Evolutionary conservation across 2,329 filamentous ascomycete species (phyloP).

Genomic region (Incumbomyces delicatus): DNA sequence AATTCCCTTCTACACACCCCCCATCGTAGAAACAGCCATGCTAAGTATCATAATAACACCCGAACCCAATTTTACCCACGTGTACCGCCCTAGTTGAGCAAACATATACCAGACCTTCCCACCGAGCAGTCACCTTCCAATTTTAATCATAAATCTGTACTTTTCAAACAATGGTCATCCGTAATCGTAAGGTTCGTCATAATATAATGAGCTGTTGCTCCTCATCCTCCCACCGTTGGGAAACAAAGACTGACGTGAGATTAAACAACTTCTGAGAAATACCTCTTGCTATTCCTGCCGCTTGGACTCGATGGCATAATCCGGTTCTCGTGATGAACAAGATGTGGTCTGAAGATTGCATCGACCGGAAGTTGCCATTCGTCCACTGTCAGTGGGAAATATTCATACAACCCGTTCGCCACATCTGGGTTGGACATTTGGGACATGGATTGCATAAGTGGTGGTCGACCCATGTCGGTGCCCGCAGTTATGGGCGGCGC

Average conservation of each 20-base stretch:
- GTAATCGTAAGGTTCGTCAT: no score
- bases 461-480: not conserved
- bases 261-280: constrained; percentile 20
- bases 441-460: not conserved
- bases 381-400: constrained; percentile 82
- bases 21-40: no score
- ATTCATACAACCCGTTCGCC: constrained; percentile 81
- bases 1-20: no score
- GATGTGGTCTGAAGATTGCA: constrained; percentile 81
- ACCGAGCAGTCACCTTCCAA: no score
- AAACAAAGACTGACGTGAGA: not conserved
- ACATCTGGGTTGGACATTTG: not conserved
- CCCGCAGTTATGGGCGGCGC: not conserved
- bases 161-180: no score
- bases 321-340: constrained; percentile 63
- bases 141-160: no score
- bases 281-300: constrained; percentile 18
- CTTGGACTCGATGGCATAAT: constrained; percentile 15
- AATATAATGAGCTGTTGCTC: no score
- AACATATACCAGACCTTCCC: no score
- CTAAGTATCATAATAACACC: no score
- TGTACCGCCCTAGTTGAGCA: no score
- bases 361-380: constrained; percentile 88
- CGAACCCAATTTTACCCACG: no score
- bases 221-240: no score